Evolutionary conservation across 352 stramenopile genomes (phyloP).

Genomic region (Pythium rhizo-oryzae): DNA sequence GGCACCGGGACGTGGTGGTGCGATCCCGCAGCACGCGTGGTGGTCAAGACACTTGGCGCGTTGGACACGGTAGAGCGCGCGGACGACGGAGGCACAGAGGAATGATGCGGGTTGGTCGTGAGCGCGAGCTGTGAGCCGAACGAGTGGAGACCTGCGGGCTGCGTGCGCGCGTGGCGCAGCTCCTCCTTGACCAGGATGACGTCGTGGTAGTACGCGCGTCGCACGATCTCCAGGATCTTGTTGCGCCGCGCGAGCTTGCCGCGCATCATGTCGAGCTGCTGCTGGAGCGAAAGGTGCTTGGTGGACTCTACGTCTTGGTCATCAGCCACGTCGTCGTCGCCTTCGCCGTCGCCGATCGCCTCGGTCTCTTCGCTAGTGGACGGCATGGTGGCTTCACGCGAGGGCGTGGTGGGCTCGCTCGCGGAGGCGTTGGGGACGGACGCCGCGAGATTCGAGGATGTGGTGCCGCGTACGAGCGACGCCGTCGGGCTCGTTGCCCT

Average conservation of each 20-base stretch:
- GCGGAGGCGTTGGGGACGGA: not conserved
- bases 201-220: slow-evolving; percentile 80
- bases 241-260: slow-evolving; percentile 72
- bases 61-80: slow-evolving; percentile 22
- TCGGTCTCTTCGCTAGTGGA: not conserved
- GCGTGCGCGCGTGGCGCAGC: slow-evolving; percentile 39
- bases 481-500: not conserved
- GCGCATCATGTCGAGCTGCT: slow-evolving; percentile 69
- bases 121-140: not conserved
- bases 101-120: not conserved
- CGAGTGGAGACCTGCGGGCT: slow-evolving; percentile 2
- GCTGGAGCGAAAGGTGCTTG: slow-evolving; percentile 37
- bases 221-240: slow-evolving; percentile 73
- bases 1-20: not conserved
- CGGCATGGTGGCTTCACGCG: not conserved
- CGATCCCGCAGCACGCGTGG: not conserved
- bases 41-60: slow-evolving; percentile 9
- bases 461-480: not conserved
- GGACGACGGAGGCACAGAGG: slow-evolving; percentile 17
- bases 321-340: slow-evolving; percentile 20
- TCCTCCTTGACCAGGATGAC: slow-evolving; percentile 86
- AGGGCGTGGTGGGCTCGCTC: not conserved
- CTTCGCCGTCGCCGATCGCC: slow-evolving; percentile 7
- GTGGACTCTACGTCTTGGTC: slow-evolving; percentile 38
- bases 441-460: not conserved